phyloP scores from a whole-genome alignment of 140 eudicot species.

The Anethum foeniculum region DNA sequence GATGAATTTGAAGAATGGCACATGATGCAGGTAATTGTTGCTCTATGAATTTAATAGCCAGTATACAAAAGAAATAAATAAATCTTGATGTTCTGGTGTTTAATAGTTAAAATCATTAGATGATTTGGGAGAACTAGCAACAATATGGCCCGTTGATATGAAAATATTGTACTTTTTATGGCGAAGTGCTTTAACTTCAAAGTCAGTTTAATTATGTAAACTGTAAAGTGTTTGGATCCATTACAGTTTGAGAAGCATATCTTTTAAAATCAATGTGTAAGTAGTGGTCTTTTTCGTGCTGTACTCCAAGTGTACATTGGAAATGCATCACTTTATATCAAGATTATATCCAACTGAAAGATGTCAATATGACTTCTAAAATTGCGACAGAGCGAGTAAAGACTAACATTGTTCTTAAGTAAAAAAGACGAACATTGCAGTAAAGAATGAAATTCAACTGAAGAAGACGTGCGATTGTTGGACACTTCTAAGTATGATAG shows the following conservation, averaged over 20 bases:
- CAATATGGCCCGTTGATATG: background rate
- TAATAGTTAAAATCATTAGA: background rate
- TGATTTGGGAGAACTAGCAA: background rate
- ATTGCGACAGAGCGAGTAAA: background rate
- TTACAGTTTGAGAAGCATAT: background rate
- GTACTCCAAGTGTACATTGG: background rate
- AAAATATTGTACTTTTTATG: background rate
- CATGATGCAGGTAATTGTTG: conserved; percentile 90
- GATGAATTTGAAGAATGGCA: conserved; percentile 99
- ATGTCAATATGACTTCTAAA: background rate
- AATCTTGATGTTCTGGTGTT: conserved; percentile 6
- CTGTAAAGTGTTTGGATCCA: background rate
- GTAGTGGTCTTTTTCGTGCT: background rate
- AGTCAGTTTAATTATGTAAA: background rate
- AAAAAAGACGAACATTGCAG: background rate
- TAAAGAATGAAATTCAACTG: background rate
- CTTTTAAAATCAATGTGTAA: background rate
- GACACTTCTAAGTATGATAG: background rate
- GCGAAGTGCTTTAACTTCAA: background rate
- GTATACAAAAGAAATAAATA: background rate
- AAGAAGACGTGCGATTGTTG: background rate
- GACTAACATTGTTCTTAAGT: background rate
- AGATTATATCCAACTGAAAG: background rate
- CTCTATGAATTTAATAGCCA: background rate
- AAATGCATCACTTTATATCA: background rate